Percentiles rank a stretch among this genome's conserved stretches.
Evolutionary conservation across 2,329 filamentous ascomycete genomes (phyloP).

Genomic region (Triangularia verruculosa): DNA sequence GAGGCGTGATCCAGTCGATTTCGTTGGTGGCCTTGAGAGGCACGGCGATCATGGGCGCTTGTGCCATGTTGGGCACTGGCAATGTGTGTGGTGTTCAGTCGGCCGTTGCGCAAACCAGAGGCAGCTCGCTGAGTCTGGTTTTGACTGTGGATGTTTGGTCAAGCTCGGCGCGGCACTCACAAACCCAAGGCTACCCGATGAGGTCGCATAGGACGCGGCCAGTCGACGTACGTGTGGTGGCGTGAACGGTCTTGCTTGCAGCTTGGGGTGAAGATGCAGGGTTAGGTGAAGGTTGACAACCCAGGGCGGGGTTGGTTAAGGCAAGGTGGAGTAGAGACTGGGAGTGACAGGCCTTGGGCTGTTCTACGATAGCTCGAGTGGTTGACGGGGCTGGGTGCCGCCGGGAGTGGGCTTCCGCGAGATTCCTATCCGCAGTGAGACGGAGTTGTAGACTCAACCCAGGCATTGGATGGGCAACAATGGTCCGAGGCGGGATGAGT

Average conservation of each 20-base stretch:
- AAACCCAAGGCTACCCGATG: not conserved
- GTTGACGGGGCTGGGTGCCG: not conserved
- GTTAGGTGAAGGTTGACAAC: too few species aligned
- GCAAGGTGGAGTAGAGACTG: not conserved
- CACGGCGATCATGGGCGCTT: conserved; percentile 92
- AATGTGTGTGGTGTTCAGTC: not conserved
- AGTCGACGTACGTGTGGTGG: not conserved
- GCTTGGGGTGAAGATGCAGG: not conserved
- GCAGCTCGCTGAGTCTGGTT: not conserved
- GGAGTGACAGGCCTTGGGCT: not conserved
- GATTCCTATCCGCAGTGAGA: not conserved
- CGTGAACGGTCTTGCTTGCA: not conserved
- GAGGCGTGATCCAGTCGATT: conserved; percentile 92
- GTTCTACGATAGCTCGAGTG: not conserved
- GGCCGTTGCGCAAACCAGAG: not conserved
- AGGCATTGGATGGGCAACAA: not conserved
- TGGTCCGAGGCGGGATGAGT: conserved; percentile 1
- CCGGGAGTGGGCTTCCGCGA: not conserved
- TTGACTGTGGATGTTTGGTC: not conserved
- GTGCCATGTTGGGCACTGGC: conserved; percentile 56
- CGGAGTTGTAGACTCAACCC: not conserved
- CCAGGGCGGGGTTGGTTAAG: not conserved
- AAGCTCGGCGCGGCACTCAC: not conserved
- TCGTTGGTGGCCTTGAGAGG: conserved; percentile 93
- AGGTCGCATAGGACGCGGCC: not conserved